These are phyloP conservation scores for Alternaria infectoria DNA, from an alignment of 2,329 filamentous ascomycete genomes.

Conservation along the genomic window DNA sequence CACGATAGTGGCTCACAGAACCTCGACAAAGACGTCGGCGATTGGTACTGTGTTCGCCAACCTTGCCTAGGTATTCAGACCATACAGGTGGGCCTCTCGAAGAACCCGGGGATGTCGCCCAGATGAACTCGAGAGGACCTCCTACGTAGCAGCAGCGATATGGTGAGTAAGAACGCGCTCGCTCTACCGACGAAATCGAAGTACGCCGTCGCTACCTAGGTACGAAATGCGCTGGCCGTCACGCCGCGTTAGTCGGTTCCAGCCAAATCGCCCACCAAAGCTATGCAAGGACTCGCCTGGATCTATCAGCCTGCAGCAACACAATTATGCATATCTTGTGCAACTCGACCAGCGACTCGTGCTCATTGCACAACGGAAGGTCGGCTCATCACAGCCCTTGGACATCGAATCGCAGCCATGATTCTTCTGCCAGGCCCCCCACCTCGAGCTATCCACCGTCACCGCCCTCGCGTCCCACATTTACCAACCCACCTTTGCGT, in stretches of 20 bases:
- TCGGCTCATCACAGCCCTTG: background rate
- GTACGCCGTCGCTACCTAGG: background rate
- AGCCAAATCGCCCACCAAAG: background rate
- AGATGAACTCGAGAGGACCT: background rate
- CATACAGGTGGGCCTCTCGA: background rate
- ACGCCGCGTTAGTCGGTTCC: background rate
- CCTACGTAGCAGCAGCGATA: background rate
- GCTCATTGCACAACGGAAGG: background rate
- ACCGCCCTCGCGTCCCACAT: background rate
- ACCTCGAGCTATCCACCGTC: background rate
- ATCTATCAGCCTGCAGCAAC: background rate
- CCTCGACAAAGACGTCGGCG: background rate
- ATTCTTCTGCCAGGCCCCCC: background rate
- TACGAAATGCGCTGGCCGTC: background rate
- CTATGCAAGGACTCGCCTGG: background rate
- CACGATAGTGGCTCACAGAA: background rate
- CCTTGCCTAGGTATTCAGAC: background rate
- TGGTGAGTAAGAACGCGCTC: background rate
- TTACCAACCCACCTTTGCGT: background rate
- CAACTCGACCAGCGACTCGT: background rate
- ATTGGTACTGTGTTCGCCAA: background rate
- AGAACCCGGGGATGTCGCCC: background rate
- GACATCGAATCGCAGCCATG: background rate
- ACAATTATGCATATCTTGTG: background rate
- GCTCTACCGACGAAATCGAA: background rate